Base-by-base conservation (phyloP, 1,139 yeast genomes). In the Citeromyces siamensis region DNA sequence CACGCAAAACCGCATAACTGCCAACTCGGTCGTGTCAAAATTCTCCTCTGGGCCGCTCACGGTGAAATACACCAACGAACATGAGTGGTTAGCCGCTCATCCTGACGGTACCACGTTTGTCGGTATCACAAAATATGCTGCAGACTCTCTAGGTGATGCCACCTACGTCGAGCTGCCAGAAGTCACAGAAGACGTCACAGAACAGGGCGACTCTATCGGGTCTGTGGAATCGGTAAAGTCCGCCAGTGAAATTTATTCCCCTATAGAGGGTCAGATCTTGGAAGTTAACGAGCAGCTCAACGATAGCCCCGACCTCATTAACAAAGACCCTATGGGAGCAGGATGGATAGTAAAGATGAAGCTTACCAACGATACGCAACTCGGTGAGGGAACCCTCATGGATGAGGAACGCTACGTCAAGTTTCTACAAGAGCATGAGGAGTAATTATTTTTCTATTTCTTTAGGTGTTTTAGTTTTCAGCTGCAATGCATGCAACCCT, bases 61-160 rank as follows among this genome's bases (percentile, higher is more conserved):
- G 18, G 70, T 82, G 46, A 76, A 73, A 59, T 88, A 74, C 66
- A 84, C 98, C 13, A 64, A 68, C 39, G 96, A 90, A 53, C 99
- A 90, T 64, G 99, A 90, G 64, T 90, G 97, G 96, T 64, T 93
- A 42, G 90, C 95, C 2, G 66, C 77, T 37, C 93, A 83, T 55
- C 70, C 71, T 26, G 95, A 88, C 58, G 84, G 85, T 41, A 67
- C 77, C 26, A 80, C 93, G 2, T 86, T 80, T 49, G 67, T 90
- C 28, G 99, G 99, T 28, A 86, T 90, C 59, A 88, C 98, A 43
- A 75, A 73, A 51, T 88, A 90, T 57, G 99, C 99, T 23, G 81
- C 95, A 33, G 95, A 88, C 52, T 95, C 98, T n/a, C 71, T 90
- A 43, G 98, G 98, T 35, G 99, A 90, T 61, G 94, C 94, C 38